Base-by-base conservation (phyloP, 345 rosid genomes). In the Lumnitzera littorea region DNA sequence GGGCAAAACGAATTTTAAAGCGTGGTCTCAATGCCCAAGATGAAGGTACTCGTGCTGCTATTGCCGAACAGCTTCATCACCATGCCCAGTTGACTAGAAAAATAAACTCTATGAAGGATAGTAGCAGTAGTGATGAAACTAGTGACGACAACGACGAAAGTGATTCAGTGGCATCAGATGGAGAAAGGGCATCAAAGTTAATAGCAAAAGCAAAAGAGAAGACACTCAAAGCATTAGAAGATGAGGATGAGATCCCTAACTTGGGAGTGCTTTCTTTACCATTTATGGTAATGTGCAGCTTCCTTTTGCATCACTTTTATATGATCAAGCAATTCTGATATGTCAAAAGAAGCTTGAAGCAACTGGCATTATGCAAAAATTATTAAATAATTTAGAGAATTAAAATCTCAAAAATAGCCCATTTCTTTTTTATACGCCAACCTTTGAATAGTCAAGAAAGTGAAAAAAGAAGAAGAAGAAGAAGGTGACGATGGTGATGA, bases 191-290 rank as follows among this genome's bases (percentile, higher is more conserved):
- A 56, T 73, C 81, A 31, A 82, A 80, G 66, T 65, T 86, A 71
- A 56, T 90, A 60, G 76, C 75, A 29, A 78, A 80, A 62, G 97
- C 96, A 27, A 86, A 75, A 70, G 85, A 80, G 73, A 88, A 84
- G 75, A 94, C 97, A 25, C 72, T 81, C 25, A 69, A 79, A 76
- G 64, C 80, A 50, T 55, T 88, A 41, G 87, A 83, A 69, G 91
- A 86, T 43, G 82, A 83, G 51, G 84, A 79, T 51, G 88, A 83
- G 73, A 69, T 69, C 52, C 85, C 96, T 54, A 66, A 67, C 46
- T 78, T 95, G 17, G 97, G 97, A 79, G 81, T 94, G 60, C 72
- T 84, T 60, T 77, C 96, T 62, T 78, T 94, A 70, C 99, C 99
- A 72, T 94, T 90, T 75, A 94, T 94, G 99, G 99, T 94, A 86